Conservation (phyloP, 1,139 yeast genomes). For the Candida sanyaensis region DNA sequence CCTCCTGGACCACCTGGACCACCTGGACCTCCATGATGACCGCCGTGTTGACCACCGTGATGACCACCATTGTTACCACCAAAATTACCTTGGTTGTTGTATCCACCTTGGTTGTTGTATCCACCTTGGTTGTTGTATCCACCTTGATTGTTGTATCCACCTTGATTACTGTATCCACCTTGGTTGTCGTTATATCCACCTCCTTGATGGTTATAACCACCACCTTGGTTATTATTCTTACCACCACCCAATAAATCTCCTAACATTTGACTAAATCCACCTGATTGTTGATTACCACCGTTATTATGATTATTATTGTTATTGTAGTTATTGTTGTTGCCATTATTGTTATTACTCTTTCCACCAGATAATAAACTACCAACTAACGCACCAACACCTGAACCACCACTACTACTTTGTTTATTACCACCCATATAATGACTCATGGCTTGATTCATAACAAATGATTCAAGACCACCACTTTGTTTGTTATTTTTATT, state of each 20-base stretch:
- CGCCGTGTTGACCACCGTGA: too few species aligned
- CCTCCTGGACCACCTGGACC: neutral
- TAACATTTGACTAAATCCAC: constrained; percentile 3
- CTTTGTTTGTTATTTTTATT: constrained; percentile 8
- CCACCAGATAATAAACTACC: constrained; percentile 12
- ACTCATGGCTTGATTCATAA: constrained; percentile 14
- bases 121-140: constrained; percentile 5
- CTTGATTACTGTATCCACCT: constrained; percentile 1
- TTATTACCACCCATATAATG: constrained; percentile 9
- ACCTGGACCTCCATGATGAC: too few species aligned
- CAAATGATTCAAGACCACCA: constrained; percentile 14
- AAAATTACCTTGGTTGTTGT: neutral
- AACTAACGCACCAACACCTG: constrained; percentile 13
- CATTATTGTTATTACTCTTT: constrained; percentile 4
- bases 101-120: neutral
- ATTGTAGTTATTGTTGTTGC: constrained; percentile 2
- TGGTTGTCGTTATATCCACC: constrained; percentile 1
- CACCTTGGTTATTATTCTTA: constrained; percentile 6
- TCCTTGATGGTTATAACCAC: constrained; percentile 3
- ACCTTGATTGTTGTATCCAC: constrained; percentile 4
- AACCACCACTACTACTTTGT: constrained; percentile 7
- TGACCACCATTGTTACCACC: too few species aligned
- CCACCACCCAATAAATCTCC: constrained; percentile 6
- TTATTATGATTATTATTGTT: constrained; percentile 2
- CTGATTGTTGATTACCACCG: constrained; percentile 2